Evolutionary conservation across 208 protist species (phyloP).

Genomic region (Phytomonas serpens): DNA sequence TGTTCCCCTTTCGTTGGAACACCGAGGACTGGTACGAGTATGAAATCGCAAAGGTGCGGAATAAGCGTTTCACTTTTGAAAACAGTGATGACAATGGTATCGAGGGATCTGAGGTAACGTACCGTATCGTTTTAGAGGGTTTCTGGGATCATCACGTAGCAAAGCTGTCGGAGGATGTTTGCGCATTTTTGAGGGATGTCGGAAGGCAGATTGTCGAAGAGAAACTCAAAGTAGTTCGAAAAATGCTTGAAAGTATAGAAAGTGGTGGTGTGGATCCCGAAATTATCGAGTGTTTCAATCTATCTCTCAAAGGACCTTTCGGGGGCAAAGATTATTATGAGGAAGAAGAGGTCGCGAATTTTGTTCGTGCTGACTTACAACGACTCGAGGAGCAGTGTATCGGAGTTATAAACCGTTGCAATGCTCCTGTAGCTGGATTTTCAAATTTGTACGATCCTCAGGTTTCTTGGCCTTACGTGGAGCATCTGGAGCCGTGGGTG

Average conservation of each 20-base stretch:
- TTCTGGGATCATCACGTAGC: constrained; percentile 87
- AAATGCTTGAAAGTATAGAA: constrained; percentile 37
- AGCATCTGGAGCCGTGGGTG: constrained; percentile 83
- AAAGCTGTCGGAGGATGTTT: constrained; percentile 83
- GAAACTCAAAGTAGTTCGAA: constrained; percentile 55
- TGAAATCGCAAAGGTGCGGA: constrained; percentile 80
- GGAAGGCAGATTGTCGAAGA: constrained; percentile 67
- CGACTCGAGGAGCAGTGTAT: constrained; percentile 81
- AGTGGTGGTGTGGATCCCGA: constrained; percentile 54
- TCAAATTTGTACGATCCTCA: constrained; percentile 78
- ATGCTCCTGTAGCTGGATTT: constrained; percentile 64
- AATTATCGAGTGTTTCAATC: constrained; percentile 47
- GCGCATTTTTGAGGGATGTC: constrained; percentile 80
- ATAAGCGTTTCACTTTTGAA: constrained; percentile 78
- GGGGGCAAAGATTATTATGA: constrained; percentile 55
- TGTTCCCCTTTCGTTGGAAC: constrained; percentile 78
- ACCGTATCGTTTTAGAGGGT: constrained; percentile 76
- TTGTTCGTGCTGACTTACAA: constrained; percentile 56
- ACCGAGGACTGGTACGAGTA: constrained; percentile 91
- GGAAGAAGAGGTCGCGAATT: constrained; percentile 71
- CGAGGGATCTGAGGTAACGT: constrained; percentile 68
- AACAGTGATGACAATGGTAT: constrained; percentile 51
- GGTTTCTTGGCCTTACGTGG: constrained; percentile 75
- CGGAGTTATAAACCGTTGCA: constrained; percentile 70
- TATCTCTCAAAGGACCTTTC: constrained; percentile 46